Evolutionary conservation across 2,329 filamentous ascomycete species (phyloP).

Genomic region (Coleophoma cylindrospora): DNA sequence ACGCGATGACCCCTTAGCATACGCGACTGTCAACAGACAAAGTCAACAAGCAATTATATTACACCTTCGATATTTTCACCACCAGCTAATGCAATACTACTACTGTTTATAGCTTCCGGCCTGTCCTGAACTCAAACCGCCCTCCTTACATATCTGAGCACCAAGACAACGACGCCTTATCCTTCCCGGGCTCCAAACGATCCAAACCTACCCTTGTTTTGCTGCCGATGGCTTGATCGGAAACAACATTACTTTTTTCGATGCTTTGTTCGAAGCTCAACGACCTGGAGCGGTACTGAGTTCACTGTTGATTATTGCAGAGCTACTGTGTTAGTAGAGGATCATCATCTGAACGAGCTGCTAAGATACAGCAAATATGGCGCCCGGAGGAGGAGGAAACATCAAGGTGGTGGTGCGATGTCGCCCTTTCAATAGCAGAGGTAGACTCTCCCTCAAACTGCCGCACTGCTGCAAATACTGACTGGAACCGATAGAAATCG

Average conservation of each 20-base stretch:
- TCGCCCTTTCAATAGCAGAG: conserved; percentile 93
- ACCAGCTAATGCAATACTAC: no score
- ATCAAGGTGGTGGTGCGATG: conserved; percentile 99
- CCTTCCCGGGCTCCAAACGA: no score
- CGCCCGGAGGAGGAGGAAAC: conserved; percentile 67
- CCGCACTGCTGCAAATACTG: background rate
- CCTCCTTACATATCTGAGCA: no score
- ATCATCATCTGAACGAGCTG: no score
- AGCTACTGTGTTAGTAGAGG: no score
- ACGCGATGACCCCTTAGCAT: background rate
- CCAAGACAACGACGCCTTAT: no score
- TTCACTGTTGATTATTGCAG: background rate
- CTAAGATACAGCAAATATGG: conserved; percentile 19
- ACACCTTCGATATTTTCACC: background rate
- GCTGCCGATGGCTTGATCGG: background rate
- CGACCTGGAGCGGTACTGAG: background rate
- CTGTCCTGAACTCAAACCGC: no score
- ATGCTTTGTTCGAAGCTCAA: background rate
- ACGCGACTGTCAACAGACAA: background rate
- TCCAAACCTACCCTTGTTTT: background rate
- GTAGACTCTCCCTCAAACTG: conserved; percentile 39
- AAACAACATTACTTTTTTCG: background rate
- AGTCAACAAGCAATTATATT: background rate
- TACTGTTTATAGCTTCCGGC: no score
- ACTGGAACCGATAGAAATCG: conserved; percentile 60